These are phyloP conservation scores for Agarophyton chilense DNA, from an alignment of 23 red algal genomes.

Conservation along the genomic window DNA sequence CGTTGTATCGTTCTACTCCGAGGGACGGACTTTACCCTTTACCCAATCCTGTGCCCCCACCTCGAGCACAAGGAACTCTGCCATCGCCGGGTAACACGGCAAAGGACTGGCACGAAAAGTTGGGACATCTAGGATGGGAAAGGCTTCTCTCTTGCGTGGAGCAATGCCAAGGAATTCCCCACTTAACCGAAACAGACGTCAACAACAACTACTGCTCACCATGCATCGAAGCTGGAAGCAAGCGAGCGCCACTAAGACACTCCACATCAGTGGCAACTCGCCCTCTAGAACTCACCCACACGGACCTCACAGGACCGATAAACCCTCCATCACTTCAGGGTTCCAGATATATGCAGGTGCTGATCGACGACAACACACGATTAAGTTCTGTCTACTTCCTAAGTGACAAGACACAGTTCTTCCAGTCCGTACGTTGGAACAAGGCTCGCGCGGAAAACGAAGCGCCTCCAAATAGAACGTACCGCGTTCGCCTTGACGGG, in stretches of 20 bases:
- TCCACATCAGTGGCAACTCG: not conserved
- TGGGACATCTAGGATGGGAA: not conserved
- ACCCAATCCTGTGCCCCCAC: too few species aligned
- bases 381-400: slow-evolving; percentile 19
- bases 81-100: not conserved
- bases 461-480: not conserved
- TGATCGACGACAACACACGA: slow-evolving; percentile 15
- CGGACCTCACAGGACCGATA: slow-evolving; percentile 3
- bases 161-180: not conserved
- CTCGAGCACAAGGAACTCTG: too few species aligned
- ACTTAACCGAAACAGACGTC: not conserved
- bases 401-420: not conserved
- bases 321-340: not conserved
- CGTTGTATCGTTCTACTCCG: too few species aligned
- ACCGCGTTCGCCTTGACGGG: slow-evolving; percentile 1
- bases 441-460: slow-evolving; percentile 42
- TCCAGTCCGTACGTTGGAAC: not conserved
- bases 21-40: too few species aligned
- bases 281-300: not conserved
- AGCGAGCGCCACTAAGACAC: not conserved
- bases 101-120: not conserved
- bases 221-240: not conserved
- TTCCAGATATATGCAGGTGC: not conserved
- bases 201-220: not conserved
- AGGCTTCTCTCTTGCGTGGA: not conserved